Evolutionary conservation across 164 flowering plant genomes (phyloP).

Genomic region (Vitis cinerea): DNA sequence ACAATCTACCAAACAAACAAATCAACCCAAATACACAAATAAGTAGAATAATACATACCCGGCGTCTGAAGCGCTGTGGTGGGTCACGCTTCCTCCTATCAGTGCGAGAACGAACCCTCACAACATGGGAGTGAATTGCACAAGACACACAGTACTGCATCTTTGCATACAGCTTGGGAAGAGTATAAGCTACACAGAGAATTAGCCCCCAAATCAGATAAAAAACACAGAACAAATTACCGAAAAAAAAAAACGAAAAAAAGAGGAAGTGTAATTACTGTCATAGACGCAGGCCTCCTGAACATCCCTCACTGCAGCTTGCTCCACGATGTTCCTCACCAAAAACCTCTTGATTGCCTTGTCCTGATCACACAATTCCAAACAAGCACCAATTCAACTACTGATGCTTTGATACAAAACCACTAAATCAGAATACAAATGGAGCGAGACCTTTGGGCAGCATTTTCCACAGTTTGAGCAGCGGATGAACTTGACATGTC

Average conservation of each 20-base stretch:
- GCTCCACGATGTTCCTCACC: slow-evolving; percentile 98
- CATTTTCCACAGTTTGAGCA: slow-evolving; percentile 98
- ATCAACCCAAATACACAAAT: neutral
- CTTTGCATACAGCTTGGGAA: slow-evolving; percentile 94
- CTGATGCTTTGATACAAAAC: neutral
- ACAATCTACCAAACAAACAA: neutral
- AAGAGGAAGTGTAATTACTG: slow-evolving; percentile 28
- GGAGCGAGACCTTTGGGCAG: slow-evolving; percentile 78
- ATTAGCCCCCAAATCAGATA: neutral
- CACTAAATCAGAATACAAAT: neutral
- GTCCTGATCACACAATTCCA: slow-evolving; percentile 40
- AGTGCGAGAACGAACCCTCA: slow-evolving; percentile 86
- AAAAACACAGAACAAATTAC: neutral
- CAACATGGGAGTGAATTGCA: slow-evolving; percentile 94
- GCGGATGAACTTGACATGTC: slow-evolving; percentile 83
- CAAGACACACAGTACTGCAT: slow-evolving; percentile 96
- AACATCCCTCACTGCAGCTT: slow-evolving; percentile 95
- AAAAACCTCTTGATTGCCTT: slow-evolving; percentile 96
- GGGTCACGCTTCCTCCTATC: slow-evolving; percentile 86
- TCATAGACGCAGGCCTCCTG: slow-evolving; percentile 94
- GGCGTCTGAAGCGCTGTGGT: slow-evolving; percentile 86
- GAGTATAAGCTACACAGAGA: slow-evolving; percentile 50
- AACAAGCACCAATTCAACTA: neutral
- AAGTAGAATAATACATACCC: slow-evolving; percentile 38
- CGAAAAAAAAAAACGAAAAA: neutral